Evolutionary conservation across 768 basidiomycete species (phyloP).

Genomic region (Trametes cingulata): DNA sequence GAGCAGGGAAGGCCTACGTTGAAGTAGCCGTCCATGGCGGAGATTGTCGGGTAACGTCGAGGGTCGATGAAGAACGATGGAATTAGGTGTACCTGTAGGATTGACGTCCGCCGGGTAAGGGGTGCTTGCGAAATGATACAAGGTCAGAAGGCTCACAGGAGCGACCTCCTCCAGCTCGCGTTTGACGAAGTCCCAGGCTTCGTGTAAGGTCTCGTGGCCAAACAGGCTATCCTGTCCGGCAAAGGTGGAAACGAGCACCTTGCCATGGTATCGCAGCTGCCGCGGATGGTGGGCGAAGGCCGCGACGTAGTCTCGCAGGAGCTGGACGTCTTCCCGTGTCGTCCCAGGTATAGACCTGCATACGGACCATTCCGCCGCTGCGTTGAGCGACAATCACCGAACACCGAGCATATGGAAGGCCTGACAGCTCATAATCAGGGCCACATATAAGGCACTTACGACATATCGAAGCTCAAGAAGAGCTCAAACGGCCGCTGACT

Average conservation of each 20-base stretch:
- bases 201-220: conserved; percentile 26
- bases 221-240: conserved; percentile 39
- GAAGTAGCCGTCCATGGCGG: conserved; percentile 44
- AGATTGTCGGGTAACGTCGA: conserved; percentile 34
- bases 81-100: conserved; percentile 32
- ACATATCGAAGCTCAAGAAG: conserved; percentile 42
- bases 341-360: conserved; percentile 37
- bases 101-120: not conserved
- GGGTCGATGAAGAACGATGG: conserved; percentile 35
- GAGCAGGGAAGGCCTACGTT: no score
- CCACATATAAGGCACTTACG: conserved; percentile 20
- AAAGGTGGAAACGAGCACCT: conserved; percentile 39
- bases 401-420: not conserved
- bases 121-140: not conserved
- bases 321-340: conserved; percentile 18
- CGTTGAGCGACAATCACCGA: not conserved
- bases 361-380: not conserved
- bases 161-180: conserved; percentile 29
- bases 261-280: conserved; percentile 33
- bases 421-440: no score
- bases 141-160: conserved; percentile 25
- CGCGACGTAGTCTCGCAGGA: conserved; percentile 31
- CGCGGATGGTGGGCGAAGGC: conserved; percentile 33
- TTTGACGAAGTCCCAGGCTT: conserved; percentile 34
- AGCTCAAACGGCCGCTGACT: conserved; percentile 37